Evolutionary conservation across 1,139 yeast species (phyloP).

Genomic region (Pichia inconspicua): DNA sequence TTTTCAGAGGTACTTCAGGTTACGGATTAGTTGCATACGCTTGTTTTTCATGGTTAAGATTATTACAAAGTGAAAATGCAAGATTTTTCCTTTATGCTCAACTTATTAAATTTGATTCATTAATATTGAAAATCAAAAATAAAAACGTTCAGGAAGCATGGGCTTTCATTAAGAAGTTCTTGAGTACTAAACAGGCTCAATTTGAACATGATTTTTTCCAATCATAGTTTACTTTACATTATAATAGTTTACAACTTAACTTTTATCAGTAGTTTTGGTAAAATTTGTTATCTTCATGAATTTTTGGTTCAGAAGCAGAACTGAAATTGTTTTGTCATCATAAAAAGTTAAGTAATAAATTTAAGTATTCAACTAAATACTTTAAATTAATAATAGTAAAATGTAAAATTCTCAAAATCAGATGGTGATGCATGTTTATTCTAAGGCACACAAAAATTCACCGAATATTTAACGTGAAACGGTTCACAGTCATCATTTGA

Average conservation of each 20-base stretch:
- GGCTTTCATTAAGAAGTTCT: constrained; percentile 35
- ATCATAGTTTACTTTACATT: background rate
- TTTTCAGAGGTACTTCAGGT: constrained; percentile 62
- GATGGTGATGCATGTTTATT: constrained; percentile 87
- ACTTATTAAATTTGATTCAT: constrained; percentile 38
- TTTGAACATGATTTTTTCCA: constrained; percentile 22
- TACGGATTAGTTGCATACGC: constrained; percentile 51
- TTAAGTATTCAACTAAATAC: constrained; percentile 4
- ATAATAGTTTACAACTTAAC: constrained; percentile 3
- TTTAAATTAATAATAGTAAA: background rate
- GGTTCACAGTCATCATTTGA: constrained; percentile 28
- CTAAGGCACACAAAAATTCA: constrained; percentile 42
- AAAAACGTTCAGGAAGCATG: constrained; percentile 40
- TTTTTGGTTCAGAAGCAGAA: constrained; percentile 73
- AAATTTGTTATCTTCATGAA: constrained; percentile 59
- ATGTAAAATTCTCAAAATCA: constrained; percentile 32
- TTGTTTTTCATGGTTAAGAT: constrained; percentile 62
- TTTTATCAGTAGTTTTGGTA: constrained; percentile 32
- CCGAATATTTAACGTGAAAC: constrained; percentile 26
- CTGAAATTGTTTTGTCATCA: constrained; percentile 66
- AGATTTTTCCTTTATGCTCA: constrained; percentile 37
- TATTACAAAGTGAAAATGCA: constrained; percentile 47
- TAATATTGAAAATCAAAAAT: constrained; percentile 36
- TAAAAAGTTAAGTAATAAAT: constrained; percentile 12
- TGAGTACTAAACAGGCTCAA: constrained; percentile 31